phyloP scores from a whole-genome alignment of 129 eudicot genomes.

The Daucus carota region DH1_v3.0 NC_030382.2:47671001-47671500 shows the following conservation, averaged over 20 bases:
- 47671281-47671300: not conserved
- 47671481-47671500: conserved; percentile 91
- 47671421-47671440: conserved; percentile 83
- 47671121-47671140: not conserved
- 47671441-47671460: conserved; percentile 71
- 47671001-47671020: conserved; percentile 33
- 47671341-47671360: not conserved
- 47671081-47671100: conserved; percentile 81
- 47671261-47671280: not conserved
- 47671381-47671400: not conserved
- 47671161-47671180: not conserved
- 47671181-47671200: not conserved
- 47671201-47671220: not conserved
- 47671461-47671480: conserved; percentile 67
- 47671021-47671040: conserved; percentile 72
- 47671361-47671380: conserved; percentile 5
- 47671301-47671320: conserved; percentile 44
- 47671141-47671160: not conserved
- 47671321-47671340: conserved; percentile 63
- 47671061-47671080: conserved; percentile 75
- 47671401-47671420: conserved; percentile 71
- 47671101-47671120: conserved; percentile 42
- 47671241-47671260: not conserved
- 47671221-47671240: not conserved
- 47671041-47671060: conserved; percentile 87